Conservation (phyloP, 495 filamentous ascomycete species). For the Talaromyces proteolyticus region DNA sequence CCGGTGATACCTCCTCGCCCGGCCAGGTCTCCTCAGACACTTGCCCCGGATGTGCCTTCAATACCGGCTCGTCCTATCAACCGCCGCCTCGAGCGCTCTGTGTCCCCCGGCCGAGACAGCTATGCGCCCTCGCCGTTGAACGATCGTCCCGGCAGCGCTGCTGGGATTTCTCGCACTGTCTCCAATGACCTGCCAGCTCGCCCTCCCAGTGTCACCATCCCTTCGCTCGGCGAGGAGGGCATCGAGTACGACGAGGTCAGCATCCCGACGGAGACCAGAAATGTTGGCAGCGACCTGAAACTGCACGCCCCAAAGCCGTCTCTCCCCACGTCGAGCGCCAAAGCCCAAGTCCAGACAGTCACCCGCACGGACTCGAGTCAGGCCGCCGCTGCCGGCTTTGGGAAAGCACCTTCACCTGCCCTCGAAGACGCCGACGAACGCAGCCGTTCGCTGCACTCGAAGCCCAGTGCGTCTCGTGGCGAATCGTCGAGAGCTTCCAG, state of each 20-base stretch:
- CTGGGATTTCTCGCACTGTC: slow-evolving; percentile 36
- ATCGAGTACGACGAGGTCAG: slow-evolving; percentile 71
- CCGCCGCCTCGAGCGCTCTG: slow-evolving; percentile 64
- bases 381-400: slow-evolving; percentile 77
- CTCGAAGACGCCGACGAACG: slow-evolving; percentile 55
- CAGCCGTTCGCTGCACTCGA: slow-evolving; percentile 36
- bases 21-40: slow-evolving; percentile 41
- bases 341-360: slow-evolving; percentile 70
- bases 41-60: slow-evolving; percentile 31
- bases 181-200: slow-evolving; percentile 51
- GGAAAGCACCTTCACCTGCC: slow-evolving; percentile 49
- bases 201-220: slow-evolving; percentile 73
- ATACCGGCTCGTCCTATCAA: slow-evolving; percentile 66
- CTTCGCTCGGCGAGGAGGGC: slow-evolving; percentile 84
- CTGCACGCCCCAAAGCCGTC: slow-evolving; percentile 90
- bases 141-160: slow-evolving; percentile 48
- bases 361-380: slow-evolving; percentile 84
- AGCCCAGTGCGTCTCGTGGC: slow-evolving; percentile 43
- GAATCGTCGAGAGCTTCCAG: slow-evolving; percentile 44
- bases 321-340: slow-evolving; percentile 68
- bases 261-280: slow-evolving; percentile 61
- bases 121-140: slow-evolving; percentile 86
- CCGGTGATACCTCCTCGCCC: slow-evolving; percentile 45
- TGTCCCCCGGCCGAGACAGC: slow-evolving; percentile 69
- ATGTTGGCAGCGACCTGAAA: slow-evolving; percentile 72